Conservation (phyloP, 805 yeast genomes). For the Pichia manshurica region DNA sequence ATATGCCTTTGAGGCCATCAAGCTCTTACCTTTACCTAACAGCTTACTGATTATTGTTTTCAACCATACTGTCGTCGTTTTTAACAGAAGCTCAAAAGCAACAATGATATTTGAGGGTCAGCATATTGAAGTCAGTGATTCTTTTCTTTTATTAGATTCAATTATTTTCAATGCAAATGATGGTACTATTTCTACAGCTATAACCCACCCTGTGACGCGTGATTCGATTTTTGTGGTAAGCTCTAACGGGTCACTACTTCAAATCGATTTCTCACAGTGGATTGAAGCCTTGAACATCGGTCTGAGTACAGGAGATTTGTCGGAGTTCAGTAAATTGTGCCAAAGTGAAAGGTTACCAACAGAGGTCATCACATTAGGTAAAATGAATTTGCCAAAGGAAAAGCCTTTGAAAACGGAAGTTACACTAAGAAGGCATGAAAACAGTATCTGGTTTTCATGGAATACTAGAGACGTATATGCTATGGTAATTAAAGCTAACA, state of each 20-base stretch:
- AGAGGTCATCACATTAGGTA: constrained; percentile 16
- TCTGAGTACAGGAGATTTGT: constrained; percentile 17
- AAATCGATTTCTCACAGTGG: constrained; percentile 29
- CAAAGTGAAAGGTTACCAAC: constrained; percentile 21
- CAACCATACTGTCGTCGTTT: constrained; percentile 18
- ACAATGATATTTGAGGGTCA: constrained; percentile 24
- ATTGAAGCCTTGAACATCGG: constrained; percentile 15
- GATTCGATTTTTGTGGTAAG: constrained; percentile 20
- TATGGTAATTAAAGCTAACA: constrained; percentile 9
- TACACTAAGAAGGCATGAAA: constrained; percentile 12
- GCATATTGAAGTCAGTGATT: constrained; percentile 7
- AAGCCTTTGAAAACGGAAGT: background rate
- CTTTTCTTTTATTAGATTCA: constrained; percentile 13
- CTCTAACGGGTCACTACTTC: constrained; percentile 20
- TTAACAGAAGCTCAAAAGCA: constrained; percentile 21
- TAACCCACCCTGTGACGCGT: constrained; percentile 18
- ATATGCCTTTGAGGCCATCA: constrained; percentile 40
- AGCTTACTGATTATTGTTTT: constrained; percentile 23
- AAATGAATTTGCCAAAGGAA: constrained; percentile 12
- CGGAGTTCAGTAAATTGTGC: constrained; percentile 14
- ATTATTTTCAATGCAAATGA: constrained; percentile 8
- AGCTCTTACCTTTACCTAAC: constrained; percentile 22
- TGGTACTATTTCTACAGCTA: constrained; percentile 14
- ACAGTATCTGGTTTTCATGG: constrained; percentile 25
- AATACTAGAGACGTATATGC: constrained; percentile 19